Evolutionary conservation across 768 basidiomycete species (phyloP).

Genomic region (Psilocybe cubensis): DNA sequence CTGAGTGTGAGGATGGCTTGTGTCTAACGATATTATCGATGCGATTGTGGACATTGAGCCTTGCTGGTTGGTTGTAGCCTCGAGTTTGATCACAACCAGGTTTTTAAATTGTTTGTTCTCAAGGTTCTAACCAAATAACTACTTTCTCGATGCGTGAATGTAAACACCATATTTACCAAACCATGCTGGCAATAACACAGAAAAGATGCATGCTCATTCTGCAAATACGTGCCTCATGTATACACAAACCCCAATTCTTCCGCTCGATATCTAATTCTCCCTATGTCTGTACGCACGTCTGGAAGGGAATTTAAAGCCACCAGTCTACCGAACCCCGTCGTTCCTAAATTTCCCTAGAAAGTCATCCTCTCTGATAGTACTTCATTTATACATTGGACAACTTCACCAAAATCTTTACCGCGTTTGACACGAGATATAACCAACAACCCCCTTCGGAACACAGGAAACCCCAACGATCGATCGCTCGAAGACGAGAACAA

Average conservation of each 20-base stretch:
- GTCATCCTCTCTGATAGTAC: conserved; percentile 89
- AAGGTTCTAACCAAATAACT: conserved; percentile 8
- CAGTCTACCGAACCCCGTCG: conserved; percentile 79
- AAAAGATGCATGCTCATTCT: conserved; percentile 4
- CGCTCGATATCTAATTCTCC: conserved; percentile 67
- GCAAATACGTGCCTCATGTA: conserved; percentile 9
- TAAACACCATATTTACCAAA: not conserved
- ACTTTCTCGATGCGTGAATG: conserved; percentile 6
- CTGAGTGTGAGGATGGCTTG: no score
- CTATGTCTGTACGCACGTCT: conserved; percentile 84
- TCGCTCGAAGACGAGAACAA: conserved; percentile 70
- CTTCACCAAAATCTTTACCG: conserved; percentile 79
- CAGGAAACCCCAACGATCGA: conserved; percentile 54
- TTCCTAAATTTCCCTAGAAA: conserved; percentile 84
- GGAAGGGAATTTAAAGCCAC: conserved; percentile 69
- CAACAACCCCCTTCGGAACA: conserved; percentile 88
- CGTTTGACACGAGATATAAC: conserved; percentile 86
- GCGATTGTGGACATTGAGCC: no score
- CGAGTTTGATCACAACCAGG: no score
- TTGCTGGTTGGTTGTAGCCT: no score
- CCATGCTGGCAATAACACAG: conserved; percentile 17
- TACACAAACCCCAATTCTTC: conserved; percentile 1
- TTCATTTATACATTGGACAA: conserved; percentile 86
- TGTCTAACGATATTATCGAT: no score
- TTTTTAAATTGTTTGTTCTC: conserved; percentile 11